Percentiles rank a stretch among this genome's conserved stretches.
Evolutionary conservation across 179 eudicot genomes (phyloP).

Genomic region (Carnegiea gigantea): DNA sequence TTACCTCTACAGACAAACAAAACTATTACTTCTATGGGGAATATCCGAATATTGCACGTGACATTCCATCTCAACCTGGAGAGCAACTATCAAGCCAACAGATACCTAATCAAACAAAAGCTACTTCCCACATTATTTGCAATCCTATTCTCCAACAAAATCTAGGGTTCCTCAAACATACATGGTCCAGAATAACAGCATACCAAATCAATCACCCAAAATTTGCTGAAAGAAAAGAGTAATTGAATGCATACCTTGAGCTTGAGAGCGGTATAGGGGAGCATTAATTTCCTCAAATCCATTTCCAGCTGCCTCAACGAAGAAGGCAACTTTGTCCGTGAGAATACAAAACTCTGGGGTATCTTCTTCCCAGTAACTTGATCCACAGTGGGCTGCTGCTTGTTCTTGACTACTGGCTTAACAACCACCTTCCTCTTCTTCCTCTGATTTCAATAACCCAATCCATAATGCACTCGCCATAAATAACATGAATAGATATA

Average conservation of each 20-base stretch:
- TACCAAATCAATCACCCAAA: neutral
- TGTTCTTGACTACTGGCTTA: slow-evolving; percentile 43
- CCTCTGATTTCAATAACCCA: slow-evolving; percentile 20
- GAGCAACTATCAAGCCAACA: neutral
- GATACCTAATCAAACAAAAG: neutral
- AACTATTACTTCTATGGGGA: too few relatives aligned
- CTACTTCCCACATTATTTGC: neutral
- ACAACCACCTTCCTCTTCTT: slow-evolving; percentile 48
- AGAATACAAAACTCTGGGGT: slow-evolving; percentile 84
- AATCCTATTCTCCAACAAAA: neutral
- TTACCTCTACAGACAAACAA: too few relatives aligned
- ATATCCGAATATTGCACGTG: too few relatives aligned
- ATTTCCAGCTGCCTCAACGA: slow-evolving; percentile 59
- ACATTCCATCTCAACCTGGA: neutral
- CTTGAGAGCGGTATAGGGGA: slow-evolving; percentile 85
- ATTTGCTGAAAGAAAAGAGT: neutral
- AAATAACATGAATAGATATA: neutral
- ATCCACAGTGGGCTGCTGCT: slow-evolving; percentile 64
- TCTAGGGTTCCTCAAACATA: neutral
- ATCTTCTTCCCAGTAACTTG: slow-evolving; percentile 88
- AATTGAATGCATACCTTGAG: slow-evolving; percentile 53
- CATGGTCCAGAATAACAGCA: neutral
- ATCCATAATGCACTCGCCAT: neutral
- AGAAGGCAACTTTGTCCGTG: slow-evolving; percentile 68
- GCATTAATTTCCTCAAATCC: slow-evolving; percentile 91